These are phyloP conservation scores for Fusarium sp. DNA, from an alignment of 2,329 filamentous ascomycete genomes.

Conservation along the genomic window DNA sequence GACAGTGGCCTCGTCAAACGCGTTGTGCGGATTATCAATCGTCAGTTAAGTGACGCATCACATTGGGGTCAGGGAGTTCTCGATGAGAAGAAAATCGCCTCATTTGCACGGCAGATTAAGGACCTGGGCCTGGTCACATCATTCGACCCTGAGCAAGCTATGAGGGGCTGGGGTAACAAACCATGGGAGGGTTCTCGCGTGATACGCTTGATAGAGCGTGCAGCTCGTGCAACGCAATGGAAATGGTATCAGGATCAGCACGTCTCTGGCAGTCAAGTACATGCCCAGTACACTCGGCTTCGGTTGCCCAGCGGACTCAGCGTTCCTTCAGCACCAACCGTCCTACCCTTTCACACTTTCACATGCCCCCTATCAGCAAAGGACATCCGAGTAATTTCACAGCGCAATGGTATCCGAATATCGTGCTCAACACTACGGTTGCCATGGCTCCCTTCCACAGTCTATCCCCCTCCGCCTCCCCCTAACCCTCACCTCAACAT, in stretches of 20 bases:
- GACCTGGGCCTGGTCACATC: conserved; percentile 52
- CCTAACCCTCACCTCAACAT: conserved; percentile 87
- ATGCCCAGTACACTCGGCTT: conserved; percentile 74
- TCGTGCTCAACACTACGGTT: conserved; percentile 89
- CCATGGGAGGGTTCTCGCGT: conserved; percentile 91
- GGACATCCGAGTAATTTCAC: conserved; percentile 93
- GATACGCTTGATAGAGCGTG: conserved; percentile 85
- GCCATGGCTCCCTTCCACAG: conserved; percentile 83
- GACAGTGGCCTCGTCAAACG: conserved; percentile 87
- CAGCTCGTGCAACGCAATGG: conserved; percentile 80
- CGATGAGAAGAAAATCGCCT: conserved; percentile 63
- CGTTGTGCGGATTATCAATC: conserved; percentile 90
- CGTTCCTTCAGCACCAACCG: conserved; percentile 89
- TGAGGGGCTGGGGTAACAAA: conserved; percentile 74
- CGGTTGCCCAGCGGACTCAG: conserved; percentile 78
- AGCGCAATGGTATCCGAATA: conserved; percentile 92
- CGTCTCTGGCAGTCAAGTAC: conserved; percentile 67
- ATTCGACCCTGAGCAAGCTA: conserved; percentile 54
- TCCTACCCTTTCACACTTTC: conserved; percentile 97
- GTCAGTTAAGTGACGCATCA: conserved; percentile 87
- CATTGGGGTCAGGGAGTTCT: conserved; percentile 84
- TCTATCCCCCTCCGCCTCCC: conserved; percentile 87
- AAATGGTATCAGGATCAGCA: conserved; percentile 90
- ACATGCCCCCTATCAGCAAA: conserved; percentile 92
- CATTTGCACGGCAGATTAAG: conserved; percentile 61